Evolutionary conservation across 139 green algal species (phyloP), one percentile per base, ranked within the genome.

Genomic region (Chlorella sp.): DNA sequence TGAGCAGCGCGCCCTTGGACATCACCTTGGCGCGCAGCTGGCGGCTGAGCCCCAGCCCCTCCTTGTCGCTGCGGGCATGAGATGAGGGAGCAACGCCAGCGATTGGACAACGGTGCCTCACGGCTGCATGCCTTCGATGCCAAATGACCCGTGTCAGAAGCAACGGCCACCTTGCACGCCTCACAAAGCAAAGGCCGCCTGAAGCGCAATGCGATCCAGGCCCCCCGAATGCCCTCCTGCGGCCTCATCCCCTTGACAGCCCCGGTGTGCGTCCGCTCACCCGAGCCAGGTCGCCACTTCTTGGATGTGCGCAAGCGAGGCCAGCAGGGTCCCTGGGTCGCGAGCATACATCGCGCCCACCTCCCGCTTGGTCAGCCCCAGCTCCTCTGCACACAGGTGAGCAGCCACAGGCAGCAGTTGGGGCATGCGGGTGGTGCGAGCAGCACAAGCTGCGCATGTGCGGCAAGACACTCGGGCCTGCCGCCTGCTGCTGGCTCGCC

Each of bases 21-120:
- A 88, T 34, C 65, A 90, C 44, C 32, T 54, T 65, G 4, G 40
- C 38, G 46, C 85, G 54, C 65, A 86, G 36, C 22, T 30, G 40
- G 20, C 16, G 26, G 1, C 41, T n/a, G 19, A 72, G 73, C 6
- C 65, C 64, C 74, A 90, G 62, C 20, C 85, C 82, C 3, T 70
- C 32, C 58, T 64, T 74, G 60, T 64, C 73, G 24, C 64, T 22
- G 28, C 40, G n/a, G 14, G 38, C 16, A 46, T 41, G 30, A 26
- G 38, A 0, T 9, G 69, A 7, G 22, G 65, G n/a, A 34, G 2
- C 13, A 16, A 40, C 1, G 72, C 24, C 36, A 46, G 36, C 34
- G 34, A 1, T 11, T 60, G 2, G 51, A 3, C 13, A 54, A 69
- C 36, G 67, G 20, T 9, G 68, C 24, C 13, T 30, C 46, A 65